Base-by-base conservation (phyloP, 2,329 filamentous ascomycete species). In the Cladosporium sp. region DNA sequence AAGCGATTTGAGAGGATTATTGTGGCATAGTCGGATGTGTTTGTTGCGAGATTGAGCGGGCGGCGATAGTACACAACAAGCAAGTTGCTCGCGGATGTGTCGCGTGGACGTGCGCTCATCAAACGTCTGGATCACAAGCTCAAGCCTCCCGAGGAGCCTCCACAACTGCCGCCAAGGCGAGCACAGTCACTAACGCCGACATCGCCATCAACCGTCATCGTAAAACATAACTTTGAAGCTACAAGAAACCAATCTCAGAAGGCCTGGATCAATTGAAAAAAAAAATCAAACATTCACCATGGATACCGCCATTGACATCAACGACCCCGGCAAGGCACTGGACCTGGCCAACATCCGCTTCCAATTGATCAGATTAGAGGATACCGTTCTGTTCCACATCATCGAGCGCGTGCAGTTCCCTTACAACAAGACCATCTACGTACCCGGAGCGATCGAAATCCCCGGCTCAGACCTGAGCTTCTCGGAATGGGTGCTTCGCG, bases 361-460 rank as follows among this genome's bases (percentile, higher is more conserved):
- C 68, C 74, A 77, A 65, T 69, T 76, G 75, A 99, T 95, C 75
- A 95, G 95, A 24, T 86, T 98, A 21, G 95, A 99, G 82, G 95
- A 99, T 77, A 98, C 94, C 68, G 98, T 99, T 76, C 96, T 92
- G 71, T 97, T 96, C 80, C 91, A 97, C 80, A 85, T 99, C 47
- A 98, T 98, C 75, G 95, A 99, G 81, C 90, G 95, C 49, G 94
- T 94, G n/a, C 95, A 99, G 79, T 99, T 98, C 79, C 92, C 94
- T 4, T 86, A 96, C 70, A 98, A 97, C 82, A 84, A 86, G 76
- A 92, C 89, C 74, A 93, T 98, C 79, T 99, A 99, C 82, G 79
- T 82, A 14, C 86, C 92, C 8, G 91, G 90, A 67, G 92, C 91
- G n/a, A 85, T 98, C 55, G 82, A 86, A 36, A 90, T 98, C 69